These are phyloP conservation scores for Sclerotinia nivalis DNA, from an alignment of 2,329 filamentous ascomycete species.

Conservation along the genomic window DNA sequence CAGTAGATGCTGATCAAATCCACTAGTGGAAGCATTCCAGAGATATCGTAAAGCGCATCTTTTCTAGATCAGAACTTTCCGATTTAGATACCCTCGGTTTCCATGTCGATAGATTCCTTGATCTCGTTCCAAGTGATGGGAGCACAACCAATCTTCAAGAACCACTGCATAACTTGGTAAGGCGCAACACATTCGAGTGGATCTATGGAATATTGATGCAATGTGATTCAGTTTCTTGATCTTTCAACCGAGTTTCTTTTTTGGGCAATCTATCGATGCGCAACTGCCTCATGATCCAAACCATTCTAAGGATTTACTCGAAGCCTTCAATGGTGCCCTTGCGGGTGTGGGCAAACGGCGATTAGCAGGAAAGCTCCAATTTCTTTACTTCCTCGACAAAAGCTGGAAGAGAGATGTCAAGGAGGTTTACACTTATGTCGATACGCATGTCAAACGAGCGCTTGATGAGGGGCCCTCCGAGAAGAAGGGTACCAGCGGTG, in stretches of 20 bases:
- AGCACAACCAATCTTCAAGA: conserved; percentile 1
- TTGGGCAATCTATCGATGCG: conserved; percentile 8
- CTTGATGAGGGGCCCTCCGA: conserved; percentile 24
- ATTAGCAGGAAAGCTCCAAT: neutral
- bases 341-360: neutral
- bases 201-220: neutral
- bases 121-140: neutral
- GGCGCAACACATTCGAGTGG: neutral
- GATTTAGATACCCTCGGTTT: conserved; percentile 4
- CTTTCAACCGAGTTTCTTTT: conserved; percentile 9
- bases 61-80: conserved; percentile 3
- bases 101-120: conserved; percentile 18
- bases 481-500: conserved; percentile 40
- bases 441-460: conserved; percentile 47
- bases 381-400: conserved; percentile 5
- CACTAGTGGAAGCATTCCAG: conserved; percentile 9
- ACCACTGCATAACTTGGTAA: neutral
- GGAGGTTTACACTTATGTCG: conserved; percentile 49
- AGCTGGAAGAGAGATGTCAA: conserved; percentile 28
- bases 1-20: neutral
- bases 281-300: conserved; percentile 8
- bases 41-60: conserved; percentile 16
- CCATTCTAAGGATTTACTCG: neutral
- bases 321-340: conserved; percentile 5
- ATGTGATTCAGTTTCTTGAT: conserved; percentile 5